Evolutionary conservation across 805 yeast genomes (phyloP).

Genomic region (Maudiozyma serrabonitensis): DNA sequence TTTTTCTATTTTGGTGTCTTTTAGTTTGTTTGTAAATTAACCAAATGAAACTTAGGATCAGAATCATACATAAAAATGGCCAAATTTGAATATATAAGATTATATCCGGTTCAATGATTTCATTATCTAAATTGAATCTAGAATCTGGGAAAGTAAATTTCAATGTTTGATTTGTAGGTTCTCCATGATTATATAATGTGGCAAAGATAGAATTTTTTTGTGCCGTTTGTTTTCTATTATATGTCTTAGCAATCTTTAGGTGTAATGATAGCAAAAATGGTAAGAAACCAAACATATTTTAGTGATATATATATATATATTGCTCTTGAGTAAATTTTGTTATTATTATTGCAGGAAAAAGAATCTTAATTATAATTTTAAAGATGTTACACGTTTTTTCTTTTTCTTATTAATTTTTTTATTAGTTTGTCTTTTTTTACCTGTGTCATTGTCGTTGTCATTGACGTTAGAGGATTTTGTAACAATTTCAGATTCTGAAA

Average conservation of each 20-base stretch:
- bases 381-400: conserved; percentile 2
- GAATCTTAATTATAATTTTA: not conserved
- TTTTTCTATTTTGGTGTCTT: no score
- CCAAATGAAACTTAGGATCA: not conserved
- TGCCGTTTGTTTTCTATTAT: not conserved
- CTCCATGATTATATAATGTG: not conserved
- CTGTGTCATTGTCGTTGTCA: not conserved
- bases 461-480: no score
- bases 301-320: no score
- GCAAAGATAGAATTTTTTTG: not conserved
- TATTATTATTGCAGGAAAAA: not conserved
- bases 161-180: not conserved
- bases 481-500: conserved; percentile 3
- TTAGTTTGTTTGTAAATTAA: no score
- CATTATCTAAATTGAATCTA: not conserved
- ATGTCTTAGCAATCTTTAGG: not conserved
- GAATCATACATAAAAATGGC: not conserved
- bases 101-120: not conserved
- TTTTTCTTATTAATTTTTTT: conserved; percentile 3
- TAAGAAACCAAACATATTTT: not conserved
- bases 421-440: not conserved
- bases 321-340: not conserved
- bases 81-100: not conserved
- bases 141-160: not conserved
- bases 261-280: not conserved